Conservation (phyloP, 2,329 filamentous ascomycete genomes). For the Cephalotrichum gorgonifer region DNA sequence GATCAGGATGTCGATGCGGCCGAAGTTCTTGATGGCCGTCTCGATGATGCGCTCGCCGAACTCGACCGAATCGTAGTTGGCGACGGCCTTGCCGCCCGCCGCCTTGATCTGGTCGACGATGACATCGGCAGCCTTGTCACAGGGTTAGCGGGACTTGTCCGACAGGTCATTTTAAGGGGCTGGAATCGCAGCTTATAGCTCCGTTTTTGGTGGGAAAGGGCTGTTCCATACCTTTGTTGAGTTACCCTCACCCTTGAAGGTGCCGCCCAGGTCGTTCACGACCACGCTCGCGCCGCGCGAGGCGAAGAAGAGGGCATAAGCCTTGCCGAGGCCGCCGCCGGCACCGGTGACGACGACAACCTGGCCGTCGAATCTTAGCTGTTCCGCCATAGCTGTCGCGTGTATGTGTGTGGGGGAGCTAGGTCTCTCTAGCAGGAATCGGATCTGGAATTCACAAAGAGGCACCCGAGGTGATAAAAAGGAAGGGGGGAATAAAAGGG, state of each 20-base stretch:
- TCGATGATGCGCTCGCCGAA: slow-evolving; percentile 91
- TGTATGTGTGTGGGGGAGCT: background rate
- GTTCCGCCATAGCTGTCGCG: slow-evolving; percentile 46
- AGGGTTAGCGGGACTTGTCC: background rate
- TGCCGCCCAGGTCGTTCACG: slow-evolving; percentile 90
- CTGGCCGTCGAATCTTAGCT: slow-evolving; percentile 75
- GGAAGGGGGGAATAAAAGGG: background rate
- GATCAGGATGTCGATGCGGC: slow-evolving; percentile 87
- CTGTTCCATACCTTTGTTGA: slow-evolving; percentile 63
- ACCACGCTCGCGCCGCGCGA: slow-evolving; percentile 89
- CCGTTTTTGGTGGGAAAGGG: background rate
- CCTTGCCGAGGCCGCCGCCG: slow-evolving; percentile 68
- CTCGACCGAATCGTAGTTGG: slow-evolving; percentile 95
- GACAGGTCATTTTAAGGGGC: background rate
- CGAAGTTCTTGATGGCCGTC: slow-evolving; percentile 69
- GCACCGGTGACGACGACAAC: slow-evolving; percentile 76
- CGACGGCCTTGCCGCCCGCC: slow-evolving; percentile 87
- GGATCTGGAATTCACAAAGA: background rate
- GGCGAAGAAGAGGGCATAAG: slow-evolving; percentile 83
- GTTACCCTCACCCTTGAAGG: slow-evolving; percentile 84
- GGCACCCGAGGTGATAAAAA: background rate
- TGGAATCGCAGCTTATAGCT: background rate
- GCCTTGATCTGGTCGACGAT: slow-evolving; percentile 76
- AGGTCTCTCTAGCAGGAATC: background rate
- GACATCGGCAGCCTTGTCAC: slow-evolving; percentile 62